Evolutionary conservation across 257 asterid genomes (phyloP), one percentile per base, ranked within the genome.

Genomic region (Solanum arcanum): DNA sequence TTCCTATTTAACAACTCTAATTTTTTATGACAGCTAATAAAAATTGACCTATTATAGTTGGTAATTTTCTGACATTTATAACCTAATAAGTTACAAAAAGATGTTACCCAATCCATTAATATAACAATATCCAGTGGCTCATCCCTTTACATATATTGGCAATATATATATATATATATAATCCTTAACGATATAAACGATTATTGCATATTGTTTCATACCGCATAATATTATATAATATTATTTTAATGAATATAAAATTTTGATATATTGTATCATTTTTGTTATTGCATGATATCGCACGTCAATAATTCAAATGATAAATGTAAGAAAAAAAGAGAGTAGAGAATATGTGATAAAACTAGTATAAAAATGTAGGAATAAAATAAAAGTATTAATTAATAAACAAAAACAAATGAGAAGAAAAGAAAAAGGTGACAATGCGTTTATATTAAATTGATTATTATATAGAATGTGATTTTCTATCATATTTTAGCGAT

Each of bases 391-490:
- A 47, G 1, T 47, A 52, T 52, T 52, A 52, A 52, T 52, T 6
- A 52, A 52, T 52, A 52, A 49, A 5, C 15, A 49, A 49, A 49
- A 49, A 49, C 21, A 49, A 49, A 49, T 49, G 21, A 49, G 59
- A 56, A 56, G n/a, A 18, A 56, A 56, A 16, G 23, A 56, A 56
- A 56, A 56, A 56, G 11, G 23, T 56, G 23, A 52, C 0, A 9
- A 3, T 18, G n/a, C 11, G n/a, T 18, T 18, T 18, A 18, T 3
- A 56, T 10, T n/a, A 56, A 18, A 56, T 56, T 0, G 8, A 56
- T 56, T n/a, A 18, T 18, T 6, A 2, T 3, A 56, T 0, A 0
- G 2, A 9, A 18, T 56, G n/a, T 0, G 1, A 56, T 7, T 56
- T 56, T 56, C 3, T 10, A 56, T 52, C 60, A 16, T 33, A 33